These are phyloP conservation scores for Vitis hybrid DNA, from an alignment of 177 flowering plant species.

Conservation along the genomic window DNA sequence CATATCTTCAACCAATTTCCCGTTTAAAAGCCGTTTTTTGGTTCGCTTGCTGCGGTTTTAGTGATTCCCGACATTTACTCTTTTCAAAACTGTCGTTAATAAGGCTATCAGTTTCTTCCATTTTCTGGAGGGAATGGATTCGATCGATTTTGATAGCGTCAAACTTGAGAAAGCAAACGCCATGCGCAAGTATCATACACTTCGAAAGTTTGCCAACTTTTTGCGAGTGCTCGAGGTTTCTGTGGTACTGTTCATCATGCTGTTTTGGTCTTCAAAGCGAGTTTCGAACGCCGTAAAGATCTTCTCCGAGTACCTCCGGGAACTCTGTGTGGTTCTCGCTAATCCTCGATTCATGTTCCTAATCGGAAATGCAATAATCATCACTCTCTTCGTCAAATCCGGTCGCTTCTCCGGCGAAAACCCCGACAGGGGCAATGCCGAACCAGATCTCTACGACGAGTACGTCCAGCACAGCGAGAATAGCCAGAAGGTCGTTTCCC, in stretches of 20 bases:
- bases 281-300: neutral
- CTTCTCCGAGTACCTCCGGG: neutral
- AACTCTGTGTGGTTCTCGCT: neutral
- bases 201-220: neutral
- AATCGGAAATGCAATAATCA: slow-evolving; percentile 9
- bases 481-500: too few species aligned
- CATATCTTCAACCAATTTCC: neutral
- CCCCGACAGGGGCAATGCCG: neutral
- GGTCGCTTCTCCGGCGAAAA: slow-evolving; percentile 9
- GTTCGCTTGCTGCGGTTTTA: neutral
- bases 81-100: neutral
- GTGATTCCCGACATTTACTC: neutral
- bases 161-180: slow-evolving; percentile 18
- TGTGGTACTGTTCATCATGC: neutral
- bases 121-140: slow-evolving; percentile 9
- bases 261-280: slow-evolving; percentile 9
- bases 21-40: neutral
- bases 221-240: neutral
- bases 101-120: neutral
- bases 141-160: slow-evolving; percentile 9
- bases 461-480: slow-evolving; percentile 10
- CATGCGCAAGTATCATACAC: slow-evolving; percentile 7
- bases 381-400: slow-evolving; percentile 36
- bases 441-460: slow-evolving; percentile 24
- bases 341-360: slow-evolving; percentile 7